These are phyloP conservation scores for Cyberlindnera xylosilytica DNA, from an alignment of 805 yeast genomes.

Conservation along the genomic window DNA sequence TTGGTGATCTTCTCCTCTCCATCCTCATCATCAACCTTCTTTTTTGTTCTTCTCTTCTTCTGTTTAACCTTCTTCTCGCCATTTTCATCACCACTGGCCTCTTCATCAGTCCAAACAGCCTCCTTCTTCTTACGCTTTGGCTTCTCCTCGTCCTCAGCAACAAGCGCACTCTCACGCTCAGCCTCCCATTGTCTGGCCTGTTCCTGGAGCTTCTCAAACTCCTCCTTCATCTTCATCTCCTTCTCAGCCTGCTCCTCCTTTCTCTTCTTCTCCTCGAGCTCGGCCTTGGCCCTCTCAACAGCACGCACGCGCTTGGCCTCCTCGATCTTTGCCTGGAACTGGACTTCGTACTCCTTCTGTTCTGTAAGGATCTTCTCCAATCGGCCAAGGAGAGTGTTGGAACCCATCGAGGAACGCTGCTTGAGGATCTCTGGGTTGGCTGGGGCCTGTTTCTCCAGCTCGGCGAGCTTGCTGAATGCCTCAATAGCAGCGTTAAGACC, in stretches of 20 bases:
- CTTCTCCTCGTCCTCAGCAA: constrained; percentile 35
- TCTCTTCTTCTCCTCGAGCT: constrained; percentile 45
- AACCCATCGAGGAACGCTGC: constrained; percentile 84
- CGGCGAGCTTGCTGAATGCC: constrained; percentile 56
- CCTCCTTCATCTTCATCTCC: constrained; percentile 36
- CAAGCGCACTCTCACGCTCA: constrained; percentile 40
- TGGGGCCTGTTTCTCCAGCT: constrained; percentile 57
- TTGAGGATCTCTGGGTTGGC: constrained; percentile 76
- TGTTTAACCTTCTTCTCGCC: constrained; percentile 18
- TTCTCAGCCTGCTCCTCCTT: constrained; percentile 47
- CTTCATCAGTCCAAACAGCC: constrained; percentile 48
- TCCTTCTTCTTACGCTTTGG: constrained; percentile 35
- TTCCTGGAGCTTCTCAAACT: constrained; percentile 49
- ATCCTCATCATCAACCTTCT: constrained; percentile 27
- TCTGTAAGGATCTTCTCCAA: constrained; percentile 68
- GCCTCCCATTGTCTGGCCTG: constrained; percentile 56
- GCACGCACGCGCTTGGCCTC: constrained; percentile 64
- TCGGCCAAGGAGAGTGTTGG: constrained; percentile 67
- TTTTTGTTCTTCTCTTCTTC: constrained; percentile 23
- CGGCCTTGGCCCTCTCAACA: constrained; percentile 44
- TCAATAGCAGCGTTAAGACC: constrained; percentile 63
- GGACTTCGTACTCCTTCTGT: constrained; percentile 63
- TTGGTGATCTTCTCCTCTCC: constrained; percentile 26
- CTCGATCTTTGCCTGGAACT: constrained; percentile 56
- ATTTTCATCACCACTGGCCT: constrained; percentile 30